phyloP scores from a whole-genome alignment of 2,329 filamentous ascomycete genomes.

The Aspergillus hiratsukae region DNA sequence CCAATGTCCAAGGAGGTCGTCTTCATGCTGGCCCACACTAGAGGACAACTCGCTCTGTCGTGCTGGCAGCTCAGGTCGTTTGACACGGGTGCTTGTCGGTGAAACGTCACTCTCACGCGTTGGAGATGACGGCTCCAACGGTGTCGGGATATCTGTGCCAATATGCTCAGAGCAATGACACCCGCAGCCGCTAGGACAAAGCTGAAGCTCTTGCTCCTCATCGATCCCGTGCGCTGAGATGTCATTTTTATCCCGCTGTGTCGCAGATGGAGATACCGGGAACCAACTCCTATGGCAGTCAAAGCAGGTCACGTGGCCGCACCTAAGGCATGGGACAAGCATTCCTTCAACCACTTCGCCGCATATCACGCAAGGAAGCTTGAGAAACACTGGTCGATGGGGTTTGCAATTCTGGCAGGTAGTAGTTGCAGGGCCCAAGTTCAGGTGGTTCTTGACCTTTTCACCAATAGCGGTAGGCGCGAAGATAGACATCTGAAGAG shows the following conservation, averaged over 20 bases:
- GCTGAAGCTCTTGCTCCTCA: slow-evolving; percentile 17
- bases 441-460: slow-evolving; percentile 18
- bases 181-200: slow-evolving; percentile 46
- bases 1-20: slow-evolving; percentile 32
- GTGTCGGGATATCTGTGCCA: slow-evolving; percentile 29
- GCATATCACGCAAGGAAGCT: slow-evolving; percentile 43
- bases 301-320: slow-evolving; percentile 46
- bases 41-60: slow-evolving; percentile 9
- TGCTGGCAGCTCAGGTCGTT: slow-evolving; percentile 10
- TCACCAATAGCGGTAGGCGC: slow-evolving; percentile 17
- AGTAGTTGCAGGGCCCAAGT: slow-evolving; percentile 11
- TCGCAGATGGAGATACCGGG: slow-evolving; percentile 13
- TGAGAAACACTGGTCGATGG: slow-evolving; percentile 28
- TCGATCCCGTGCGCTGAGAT: slow-evolving; percentile 6
- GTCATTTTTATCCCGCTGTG: slow-evolving; percentile 11
- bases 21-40: slow-evolving; percentile 26
- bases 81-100: slow-evolving; percentile 14
- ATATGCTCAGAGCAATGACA: slow-evolving; percentile 42
- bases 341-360: slow-evolving; percentile 41
- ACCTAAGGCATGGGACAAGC: slow-evolving; percentile 44
- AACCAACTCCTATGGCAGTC: slow-evolving; percentile 44
- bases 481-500: slow-evolving; percentile 36
- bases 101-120: slow-evolving; percentile 16
- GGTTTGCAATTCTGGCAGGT: slow-evolving; percentile 36
- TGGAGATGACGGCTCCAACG: slow-evolving; percentile 19